Evolutionary conservation across 208 protist species (phyloP).

Genomic region (Leishmania mexicana): DNA sequence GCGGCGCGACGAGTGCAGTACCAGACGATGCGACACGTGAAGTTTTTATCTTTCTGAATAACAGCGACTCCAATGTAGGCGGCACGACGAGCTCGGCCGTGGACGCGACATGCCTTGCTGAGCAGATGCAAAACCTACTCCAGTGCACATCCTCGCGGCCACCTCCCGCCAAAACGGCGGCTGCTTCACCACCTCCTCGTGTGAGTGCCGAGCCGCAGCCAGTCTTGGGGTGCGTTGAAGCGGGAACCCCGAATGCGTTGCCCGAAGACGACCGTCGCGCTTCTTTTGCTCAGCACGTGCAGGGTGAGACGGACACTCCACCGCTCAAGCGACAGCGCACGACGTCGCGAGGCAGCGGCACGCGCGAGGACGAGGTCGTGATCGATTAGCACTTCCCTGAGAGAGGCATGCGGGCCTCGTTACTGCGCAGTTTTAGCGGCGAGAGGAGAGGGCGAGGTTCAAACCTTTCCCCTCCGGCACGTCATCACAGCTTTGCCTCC

Average conservation of each 20-base stretch:
- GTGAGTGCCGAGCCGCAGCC: too few relatives aligned
- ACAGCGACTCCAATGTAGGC: constrained; percentile 75
- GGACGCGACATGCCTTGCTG: constrained; percentile 69
- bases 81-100: constrained; percentile 73
- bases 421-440: background rate
- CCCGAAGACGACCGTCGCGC: background rate
- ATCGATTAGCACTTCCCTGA: constrained; percentile 17
- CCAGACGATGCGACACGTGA: constrained; percentile 23
- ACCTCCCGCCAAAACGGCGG: background rate
- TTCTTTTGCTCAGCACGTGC: background rate
- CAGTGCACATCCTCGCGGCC: background rate
- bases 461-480: background rate
- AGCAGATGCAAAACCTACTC: constrained; percentile 35
- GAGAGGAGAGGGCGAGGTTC: background rate
- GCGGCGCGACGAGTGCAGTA: background rate
- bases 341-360: constrained; percentile 1
- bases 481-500: background rate
- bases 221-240: background rate
- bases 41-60: constrained; percentile 84
- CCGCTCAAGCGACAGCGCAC: constrained; percentile 22
- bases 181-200: background rate
- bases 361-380: constrained; percentile 16
- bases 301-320: background rate
- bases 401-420: background rate
- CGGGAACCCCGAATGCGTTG: background rate